Percentiles rank a stretch among this genome's conserved stretches.
Conservation (phyloP, 768 basidiomycete genomes). For the Hysterangium stoloniferum region DNA sequence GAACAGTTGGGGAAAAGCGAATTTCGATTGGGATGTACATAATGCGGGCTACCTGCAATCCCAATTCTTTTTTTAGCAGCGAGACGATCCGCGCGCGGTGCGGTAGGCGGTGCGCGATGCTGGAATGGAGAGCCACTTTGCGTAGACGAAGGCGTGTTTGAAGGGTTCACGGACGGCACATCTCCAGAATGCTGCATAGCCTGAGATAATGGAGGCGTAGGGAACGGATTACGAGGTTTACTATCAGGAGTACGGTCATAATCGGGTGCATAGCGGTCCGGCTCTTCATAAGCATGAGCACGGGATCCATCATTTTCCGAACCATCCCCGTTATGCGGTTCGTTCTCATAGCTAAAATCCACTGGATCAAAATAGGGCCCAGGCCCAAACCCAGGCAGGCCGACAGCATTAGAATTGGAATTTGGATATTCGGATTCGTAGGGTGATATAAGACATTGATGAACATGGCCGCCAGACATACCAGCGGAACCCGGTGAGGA, state of each 20-base stretch:
- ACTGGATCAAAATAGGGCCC: no score
- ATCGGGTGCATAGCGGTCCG: conserved; percentile 3
- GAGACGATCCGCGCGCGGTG: no score
- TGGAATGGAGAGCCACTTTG: neutral
- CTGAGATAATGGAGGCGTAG: neutral
- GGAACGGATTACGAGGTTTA: neutral
- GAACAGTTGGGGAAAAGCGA: no score
- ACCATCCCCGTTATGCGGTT: neutral
- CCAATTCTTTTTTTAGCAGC: no score
- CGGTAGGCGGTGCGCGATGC: no score
- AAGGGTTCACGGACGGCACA: neutral
- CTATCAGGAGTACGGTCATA: conserved; percentile 3
- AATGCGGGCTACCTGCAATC: no score
- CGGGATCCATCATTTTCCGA: neutral
- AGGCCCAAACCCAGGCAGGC: neutral
- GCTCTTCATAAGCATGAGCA: neutral
- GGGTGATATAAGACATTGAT: no score
- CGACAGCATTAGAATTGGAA: neutral
- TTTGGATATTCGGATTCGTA: neutral
- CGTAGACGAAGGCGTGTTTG: neutral
- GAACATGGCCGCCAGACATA: neutral
- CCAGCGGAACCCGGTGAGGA: neutral
- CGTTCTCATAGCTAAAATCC: neutral
- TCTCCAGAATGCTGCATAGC: neutral
- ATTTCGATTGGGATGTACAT: no score